Evolutionary conservation across 2,329 filamentous ascomycete genomes (phyloP).

Genomic region (Pseudocercospora fijiensis): DNA sequence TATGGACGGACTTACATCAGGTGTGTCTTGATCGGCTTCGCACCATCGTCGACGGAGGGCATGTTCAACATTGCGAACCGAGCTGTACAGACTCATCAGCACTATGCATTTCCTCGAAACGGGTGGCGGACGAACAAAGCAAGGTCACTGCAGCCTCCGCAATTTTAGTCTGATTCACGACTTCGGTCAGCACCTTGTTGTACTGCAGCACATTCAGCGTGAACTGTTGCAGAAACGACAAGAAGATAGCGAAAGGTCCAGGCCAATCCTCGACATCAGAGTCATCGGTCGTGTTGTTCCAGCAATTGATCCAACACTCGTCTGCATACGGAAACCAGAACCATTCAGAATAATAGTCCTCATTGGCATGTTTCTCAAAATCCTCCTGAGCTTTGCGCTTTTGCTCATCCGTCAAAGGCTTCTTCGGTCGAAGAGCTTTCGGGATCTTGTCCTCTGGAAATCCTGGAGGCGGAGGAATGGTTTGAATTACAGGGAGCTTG

Average conservation of each 20-base stretch:
- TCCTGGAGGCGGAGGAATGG: constrained; percentile 43
- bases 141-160: constrained; percentile 31
- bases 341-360: constrained; percentile 51
- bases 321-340: constrained; percentile 54
- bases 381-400: constrained; percentile 39
- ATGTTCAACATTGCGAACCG: constrained; percentile 44
- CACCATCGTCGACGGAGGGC: constrained; percentile 11
- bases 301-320: constrained; percentile 50
- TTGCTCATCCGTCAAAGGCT: constrained; percentile 32
- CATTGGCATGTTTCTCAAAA: constrained; percentile 43
- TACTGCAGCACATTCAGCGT: constrained; percentile 35
- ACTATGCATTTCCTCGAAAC: neutral
- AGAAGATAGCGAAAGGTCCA: constrained; percentile 28
- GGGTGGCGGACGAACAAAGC: constrained; percentile 12
- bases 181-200: constrained; percentile 18
- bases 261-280: constrained; percentile 43
- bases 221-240: constrained; percentile 40
- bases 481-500: constrained; percentile 46
- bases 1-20: neutral
- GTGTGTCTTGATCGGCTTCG: constrained; percentile 16
- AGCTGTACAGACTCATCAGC: constrained; percentile 2
- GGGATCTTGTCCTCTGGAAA: constrained; percentile 32
- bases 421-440: constrained; percentile 37
- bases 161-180: constrained; percentile 38
- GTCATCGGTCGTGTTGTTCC: constrained; percentile 43